phyloP scores from a whole-genome alignment of 2,329 filamentous ascomycete genomes.

The Apiospora phragmitis region DNA sequence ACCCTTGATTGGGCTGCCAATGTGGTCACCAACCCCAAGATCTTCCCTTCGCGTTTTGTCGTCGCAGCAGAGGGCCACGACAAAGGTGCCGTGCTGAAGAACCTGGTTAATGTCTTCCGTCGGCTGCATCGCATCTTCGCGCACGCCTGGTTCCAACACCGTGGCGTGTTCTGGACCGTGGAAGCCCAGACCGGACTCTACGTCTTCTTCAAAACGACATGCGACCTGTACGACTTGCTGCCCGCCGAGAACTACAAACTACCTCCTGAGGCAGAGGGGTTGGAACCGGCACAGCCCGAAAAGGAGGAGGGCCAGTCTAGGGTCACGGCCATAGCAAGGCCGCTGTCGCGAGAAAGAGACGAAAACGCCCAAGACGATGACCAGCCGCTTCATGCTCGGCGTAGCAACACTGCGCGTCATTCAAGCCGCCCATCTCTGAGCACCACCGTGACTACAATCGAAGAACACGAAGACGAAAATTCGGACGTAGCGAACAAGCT shows the following conservation, averaged over 20 bases:
- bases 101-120: slow-evolving; percentile 92
- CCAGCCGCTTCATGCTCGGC: slow-evolving; percentile 48
- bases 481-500: slow-evolving; percentile 48
- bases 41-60: slow-evolving; percentile 84
- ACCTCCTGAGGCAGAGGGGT: slow-evolving; percentile 86
- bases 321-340: slow-evolving; percentile 35
- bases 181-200: slow-evolving; percentile 91
- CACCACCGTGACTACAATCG: slow-evolving; percentile 75
- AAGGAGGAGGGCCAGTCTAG: slow-evolving; percentile 42
- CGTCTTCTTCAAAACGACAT: slow-evolving; percentile 95
- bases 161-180: slow-evolving; percentile 91
- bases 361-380: slow-evolving; percentile 46
- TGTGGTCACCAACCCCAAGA: slow-evolving; percentile 89
- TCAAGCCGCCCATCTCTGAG: slow-evolving; percentile 79
- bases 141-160: slow-evolving; percentile 97
- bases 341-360: slow-evolving; percentile 27
- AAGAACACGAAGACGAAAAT: slow-evolving; percentile 75
- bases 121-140: slow-evolving; percentile 95
- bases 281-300: slow-evolving; percentile 53
- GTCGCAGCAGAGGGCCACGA: slow-evolving; percentile 53
- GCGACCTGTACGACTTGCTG: slow-evolving; percentile 85
- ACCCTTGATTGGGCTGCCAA: slow-evolving; percentile 98
- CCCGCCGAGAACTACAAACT: slow-evolving; percentile 96
- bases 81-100: slow-evolving; percentile 68
- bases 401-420: slow-evolving; percentile 79